These are phyloP conservation scores for Trametopsis cervina DNA, from an alignment of 768 basidiomycete genomes.

Conservation along the genomic window DNA sequence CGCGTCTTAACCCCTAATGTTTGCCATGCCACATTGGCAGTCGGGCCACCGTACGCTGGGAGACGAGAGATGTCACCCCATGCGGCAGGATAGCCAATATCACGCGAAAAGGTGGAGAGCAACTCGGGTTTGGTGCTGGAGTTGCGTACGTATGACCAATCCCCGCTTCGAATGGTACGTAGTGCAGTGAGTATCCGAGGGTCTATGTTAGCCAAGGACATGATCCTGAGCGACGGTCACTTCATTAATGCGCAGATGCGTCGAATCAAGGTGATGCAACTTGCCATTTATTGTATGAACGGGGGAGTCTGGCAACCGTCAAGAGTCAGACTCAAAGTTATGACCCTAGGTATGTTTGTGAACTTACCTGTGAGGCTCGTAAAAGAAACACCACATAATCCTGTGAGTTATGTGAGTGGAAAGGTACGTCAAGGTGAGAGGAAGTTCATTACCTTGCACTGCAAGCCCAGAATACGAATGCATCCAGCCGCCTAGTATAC, in stretches of 20 bases:
- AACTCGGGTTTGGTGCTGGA: constrained; percentile 34
- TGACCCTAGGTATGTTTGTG: neutral
- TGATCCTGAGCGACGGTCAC: constrained; percentile 43
- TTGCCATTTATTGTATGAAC: constrained; percentile 65
- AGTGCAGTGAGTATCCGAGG: constrained; percentile 46
- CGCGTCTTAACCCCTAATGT: constrained; percentile 46
- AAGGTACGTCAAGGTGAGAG: neutral
- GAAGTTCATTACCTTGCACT: constrained; percentile 54
- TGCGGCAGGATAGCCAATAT: constrained; percentile 49
- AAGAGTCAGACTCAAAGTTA: neutral
- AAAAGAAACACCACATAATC: constrained; percentile 89
- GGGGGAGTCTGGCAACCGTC: constrained; percentile 38
- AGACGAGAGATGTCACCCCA: constrained; percentile 60
- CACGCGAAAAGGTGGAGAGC: constrained; percentile 38
- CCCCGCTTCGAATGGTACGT: constrained; percentile 42
- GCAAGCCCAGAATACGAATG: constrained; percentile 69
- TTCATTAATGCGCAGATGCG: neutral
- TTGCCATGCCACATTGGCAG: constrained; percentile 50
- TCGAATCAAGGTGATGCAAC: neutral
- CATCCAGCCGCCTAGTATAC: constrained; percentile 49
- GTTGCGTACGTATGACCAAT: constrained; percentile 53
- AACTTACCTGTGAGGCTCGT: constrained; percentile 58
- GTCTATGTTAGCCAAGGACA: constrained; percentile 62
- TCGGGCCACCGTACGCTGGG: constrained; percentile 54
- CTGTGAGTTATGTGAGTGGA: constrained; percentile 28